Percentiles rank a stretch among this genome's conserved stretches.
Conservation (phyloP, 2,329 filamentous ascomycete genomes). For the Colletotrichum sp. region DNA sequence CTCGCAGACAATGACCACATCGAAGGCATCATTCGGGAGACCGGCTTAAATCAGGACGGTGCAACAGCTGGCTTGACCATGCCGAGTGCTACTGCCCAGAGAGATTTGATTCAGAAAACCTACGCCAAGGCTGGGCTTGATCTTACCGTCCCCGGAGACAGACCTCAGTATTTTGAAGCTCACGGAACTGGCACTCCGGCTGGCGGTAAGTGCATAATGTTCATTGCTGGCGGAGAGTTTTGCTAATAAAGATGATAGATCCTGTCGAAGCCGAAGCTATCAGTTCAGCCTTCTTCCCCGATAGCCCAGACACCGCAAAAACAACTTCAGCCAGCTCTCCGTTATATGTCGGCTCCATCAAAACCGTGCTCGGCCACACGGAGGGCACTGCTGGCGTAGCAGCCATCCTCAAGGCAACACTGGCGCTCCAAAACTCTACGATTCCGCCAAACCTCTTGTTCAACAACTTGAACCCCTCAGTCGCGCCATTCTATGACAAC, state of each 20-base stretch:
- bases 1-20: slow-evolving; percentile 34
- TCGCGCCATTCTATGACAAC: slow-evolving; percentile 28
- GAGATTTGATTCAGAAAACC: slow-evolving; percentile 26
- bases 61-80: slow-evolving; percentile 34
- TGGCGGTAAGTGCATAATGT: slow-evolving; percentile 33
- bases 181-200: slow-evolving; percentile 44
- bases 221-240: neutral
- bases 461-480: slow-evolving; percentile 28
- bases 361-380: slow-evolving; percentile 32
- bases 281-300: neutral
- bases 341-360: slow-evolving; percentile 29
- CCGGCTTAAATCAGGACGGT: slow-evolving; percentile 28
- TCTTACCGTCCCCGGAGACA: neutral
- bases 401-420: slow-evolving; percentile 28
- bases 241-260: neutral
- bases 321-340: slow-evolving; percentile 22
- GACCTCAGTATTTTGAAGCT: slow-evolving; percentile 27
- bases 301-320: slow-evolving; percentile 35
- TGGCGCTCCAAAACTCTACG: slow-evolving; percentile 19
- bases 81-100: slow-evolving; percentile 35
- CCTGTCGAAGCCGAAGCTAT: slow-evolving; percentile 38
- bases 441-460: slow-evolving; percentile 36
- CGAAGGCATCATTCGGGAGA: slow-evolving; percentile 27
- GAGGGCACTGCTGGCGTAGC: slow-evolving; percentile 32
- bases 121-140: slow-evolving; percentile 26